phyloP scores from a whole-genome alignment of 2,329 filamentous ascomycete genomes.

The Aphanoascus verrucosus region DNA sequence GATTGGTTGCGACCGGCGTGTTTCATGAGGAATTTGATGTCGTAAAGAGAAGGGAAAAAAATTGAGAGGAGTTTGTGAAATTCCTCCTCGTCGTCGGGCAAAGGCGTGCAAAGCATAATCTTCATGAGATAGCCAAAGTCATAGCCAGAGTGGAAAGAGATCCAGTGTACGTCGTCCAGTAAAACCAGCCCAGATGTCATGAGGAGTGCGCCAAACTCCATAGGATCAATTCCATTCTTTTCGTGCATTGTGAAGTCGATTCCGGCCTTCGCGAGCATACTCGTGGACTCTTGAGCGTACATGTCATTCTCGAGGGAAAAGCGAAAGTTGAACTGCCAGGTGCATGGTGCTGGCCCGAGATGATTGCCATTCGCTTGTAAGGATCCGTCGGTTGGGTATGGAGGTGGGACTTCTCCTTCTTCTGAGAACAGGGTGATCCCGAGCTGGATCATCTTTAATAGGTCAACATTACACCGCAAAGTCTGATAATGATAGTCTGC shows the following conservation, averaged over 20 bases:
- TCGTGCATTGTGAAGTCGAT: slow-evolving; percentile 80
- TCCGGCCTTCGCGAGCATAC: slow-evolving; percentile 80
- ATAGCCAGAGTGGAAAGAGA: slow-evolving; percentile 95
- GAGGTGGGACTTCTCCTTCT: slow-evolving; percentile 74
- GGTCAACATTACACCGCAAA: slow-evolving; percentile 88
- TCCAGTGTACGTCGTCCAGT: slow-evolving; percentile 82
- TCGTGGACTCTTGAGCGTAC: slow-evolving; percentile 92
- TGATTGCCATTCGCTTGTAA: slow-evolving; percentile 43
- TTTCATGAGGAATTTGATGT: slow-evolving; percentile 96
- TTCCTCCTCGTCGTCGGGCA: slow-evolving; percentile 80
- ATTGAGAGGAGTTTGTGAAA: slow-evolving; percentile 82
- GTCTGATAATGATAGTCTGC: slow-evolving; percentile 99
- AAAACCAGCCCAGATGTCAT: slow-evolving; percentile 88
- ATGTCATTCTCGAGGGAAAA: slow-evolving; percentile 93
- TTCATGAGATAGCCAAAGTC: slow-evolving; percentile 98
- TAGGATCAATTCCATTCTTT: slow-evolving; percentile 79
- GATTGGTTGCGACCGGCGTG: slow-evolving; percentile 63
- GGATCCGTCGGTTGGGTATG: slow-evolving; percentile 48
- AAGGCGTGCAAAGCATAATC: slow-evolving; percentile 67
- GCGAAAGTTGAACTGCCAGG: slow-evolving; percentile 99
- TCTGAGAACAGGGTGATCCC: slow-evolving; percentile 88
- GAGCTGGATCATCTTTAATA: slow-evolving; percentile 94
- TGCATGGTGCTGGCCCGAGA: slow-evolving; percentile 60
- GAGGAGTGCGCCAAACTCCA: slow-evolving; percentile 76
- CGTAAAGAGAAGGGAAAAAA: slow-evolving; percentile 87